phyloP scores from a whole-genome alignment of 2,329 filamentous ascomycete genomes.

The Zymoseptoria crescenta region DNA sequence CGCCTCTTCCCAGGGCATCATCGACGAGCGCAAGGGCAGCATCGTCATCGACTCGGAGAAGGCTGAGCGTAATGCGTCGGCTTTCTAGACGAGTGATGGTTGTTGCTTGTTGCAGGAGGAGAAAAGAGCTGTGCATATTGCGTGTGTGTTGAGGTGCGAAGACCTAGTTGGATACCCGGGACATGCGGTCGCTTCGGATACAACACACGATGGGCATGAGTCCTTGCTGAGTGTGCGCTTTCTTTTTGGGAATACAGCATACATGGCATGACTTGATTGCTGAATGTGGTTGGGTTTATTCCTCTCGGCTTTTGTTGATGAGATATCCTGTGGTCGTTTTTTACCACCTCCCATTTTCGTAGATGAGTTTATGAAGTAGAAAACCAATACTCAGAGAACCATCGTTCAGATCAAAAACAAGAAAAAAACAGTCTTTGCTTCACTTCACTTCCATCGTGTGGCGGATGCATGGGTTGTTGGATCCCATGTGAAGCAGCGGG shows the following conservation, averaged over 20 bases:
- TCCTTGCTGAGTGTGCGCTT: not conserved
- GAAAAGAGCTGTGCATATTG: not conserved
- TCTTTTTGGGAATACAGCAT: not conserved
- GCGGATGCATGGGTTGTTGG: too few relatives aligned
- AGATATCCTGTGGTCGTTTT: not conserved
- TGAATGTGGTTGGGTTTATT: not conserved
- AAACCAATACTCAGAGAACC: not conserved
- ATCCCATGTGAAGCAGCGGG: too few relatives aligned
- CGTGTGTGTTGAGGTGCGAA: not conserved
- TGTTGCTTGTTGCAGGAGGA: not conserved
- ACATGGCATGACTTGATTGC: not conserved
- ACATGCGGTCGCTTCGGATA: not conserved
- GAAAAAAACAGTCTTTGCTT: too few relatives aligned
- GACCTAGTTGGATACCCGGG: not conserved
- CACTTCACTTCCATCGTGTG: too few relatives aligned
- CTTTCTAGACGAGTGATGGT: not conserved
- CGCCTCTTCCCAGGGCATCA: constrained; percentile 4
- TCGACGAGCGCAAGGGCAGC: not conserved
- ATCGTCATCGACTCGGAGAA: not conserved
- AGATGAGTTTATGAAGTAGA: not conserved
- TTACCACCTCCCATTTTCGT: not conserved
- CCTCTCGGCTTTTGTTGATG: not conserved
- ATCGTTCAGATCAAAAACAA: not conserved
- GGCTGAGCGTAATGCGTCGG: not conserved
- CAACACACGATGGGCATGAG: not conserved